Evolutionary conservation across 495 filamentous ascomycete genomes (phyloP), one percentile per base, ranked within the genome.

Genomic region (Aspergillus homomorphus): DNA sequence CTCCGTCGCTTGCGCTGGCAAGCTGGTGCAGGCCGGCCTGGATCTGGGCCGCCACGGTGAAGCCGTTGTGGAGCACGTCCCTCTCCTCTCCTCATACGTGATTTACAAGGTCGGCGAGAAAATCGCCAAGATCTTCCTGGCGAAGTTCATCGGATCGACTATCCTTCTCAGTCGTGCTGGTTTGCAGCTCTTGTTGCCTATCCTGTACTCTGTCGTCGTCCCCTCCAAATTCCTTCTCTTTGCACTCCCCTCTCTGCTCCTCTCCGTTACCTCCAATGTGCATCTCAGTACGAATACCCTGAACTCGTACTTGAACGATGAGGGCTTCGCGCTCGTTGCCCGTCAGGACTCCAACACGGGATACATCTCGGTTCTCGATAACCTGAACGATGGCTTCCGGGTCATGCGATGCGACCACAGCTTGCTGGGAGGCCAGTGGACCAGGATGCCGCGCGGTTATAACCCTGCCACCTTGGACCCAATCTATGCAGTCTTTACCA

Each of bases 321-420:
- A 77, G 45, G 76, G 75, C 3, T 83, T 71, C 53, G 77, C 81
- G 2, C 71, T 98, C 6, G 66, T 97, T 43, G 92, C 87, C 30
- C 86, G 94, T 16, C 75, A 82, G 64, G 92, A 97, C 66, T 95
- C 90, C 0, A 69, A 85, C 15, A 97, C 94, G 9, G 94, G 94
- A 1, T 98, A 98, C 67, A 76, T 98, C 44, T 96, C 94, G 0
- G 89, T 98, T 6, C 66, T 97, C 38, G 89, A 97, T 45, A 89
- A 84, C 62, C 56, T 80, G 9, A 72, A 86, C 9, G 79, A 85
- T 19, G 82, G 84, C 4, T 97, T 89, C 74, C 81, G 91, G 1
- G 84, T 93, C 14, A 82, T 98, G 84, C 82, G 94, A 51, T 97
- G 92, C 65, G 94, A 97, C 65, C 94, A 98, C 66, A 94, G 89